Evolutionary conservation across 352 stramenopile genomes (phyloP).

Genomic region (Paralagenidium karlingii): DNA sequence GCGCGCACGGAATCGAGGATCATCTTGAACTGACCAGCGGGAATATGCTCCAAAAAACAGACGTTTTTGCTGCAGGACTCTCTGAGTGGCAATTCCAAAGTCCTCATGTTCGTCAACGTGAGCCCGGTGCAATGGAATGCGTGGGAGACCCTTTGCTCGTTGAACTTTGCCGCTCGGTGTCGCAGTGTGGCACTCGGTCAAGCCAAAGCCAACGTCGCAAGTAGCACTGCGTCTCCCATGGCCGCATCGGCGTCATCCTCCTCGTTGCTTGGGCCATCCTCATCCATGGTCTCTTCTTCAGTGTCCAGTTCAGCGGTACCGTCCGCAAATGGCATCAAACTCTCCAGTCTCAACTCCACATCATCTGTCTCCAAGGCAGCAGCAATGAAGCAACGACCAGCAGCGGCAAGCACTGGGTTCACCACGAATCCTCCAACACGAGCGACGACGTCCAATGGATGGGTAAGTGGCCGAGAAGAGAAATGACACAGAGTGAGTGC

Average conservation of each 20-base stretch:
- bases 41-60: too few relatives aligned
- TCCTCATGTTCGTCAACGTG: conserved; percentile 83
- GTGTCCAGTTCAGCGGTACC: too few relatives aligned
- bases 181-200: conserved; percentile 80
- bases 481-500: too few relatives aligned
- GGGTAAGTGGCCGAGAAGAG: too few relatives aligned
- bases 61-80: conserved; percentile 82
- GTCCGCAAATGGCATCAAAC: conserved; percentile 1
- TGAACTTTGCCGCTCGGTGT: conserved; percentile 85
- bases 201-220: conserved; percentile 37
- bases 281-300: too few relatives aligned
- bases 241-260: too few relatives aligned
- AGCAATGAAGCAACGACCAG: conserved; percentile 1
- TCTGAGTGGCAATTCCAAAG: conserved; percentile 67
- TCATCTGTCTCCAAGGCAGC: not conserved
- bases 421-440: conserved; percentile 1
- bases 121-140: conserved; percentile 81
- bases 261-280: too few relatives aligned
- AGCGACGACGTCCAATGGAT: not conserved
- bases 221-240: conserved; percentile 2
- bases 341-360: not conserved
- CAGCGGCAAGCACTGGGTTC: conserved; percentile 16
- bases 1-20: not conserved
- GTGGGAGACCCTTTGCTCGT: conserved; percentile 80
- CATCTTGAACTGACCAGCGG: not conserved